Conservation (phyloP, 1,139 yeast genomes). For the Lodderomyces oxycetoniae region DNA sequence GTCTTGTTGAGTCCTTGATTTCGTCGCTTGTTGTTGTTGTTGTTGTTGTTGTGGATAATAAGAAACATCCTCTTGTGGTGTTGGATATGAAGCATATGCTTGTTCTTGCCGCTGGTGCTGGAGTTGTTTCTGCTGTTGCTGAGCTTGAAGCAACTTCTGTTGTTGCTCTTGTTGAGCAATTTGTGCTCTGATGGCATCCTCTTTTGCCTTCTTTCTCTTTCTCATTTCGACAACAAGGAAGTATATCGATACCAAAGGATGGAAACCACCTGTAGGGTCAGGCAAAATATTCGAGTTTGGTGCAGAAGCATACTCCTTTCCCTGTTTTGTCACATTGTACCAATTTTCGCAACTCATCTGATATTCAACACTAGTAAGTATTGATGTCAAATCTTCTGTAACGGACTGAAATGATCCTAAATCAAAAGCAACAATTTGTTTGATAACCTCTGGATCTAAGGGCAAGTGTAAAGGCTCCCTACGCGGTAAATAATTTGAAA, state of each 20-base stretch:
- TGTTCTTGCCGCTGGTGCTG: constrained; percentile 6
- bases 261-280: constrained; percentile 88
- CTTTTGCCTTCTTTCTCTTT: constrained; percentile 62
- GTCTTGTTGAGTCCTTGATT: constrained; percentile 10
- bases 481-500: constrained; percentile 68
- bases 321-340: constrained; percentile 45
- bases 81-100: constrained; percentile 8
- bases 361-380: constrained; percentile 67
- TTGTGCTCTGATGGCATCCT: constrained; percentile 34
- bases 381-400: constrained; percentile 48
- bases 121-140: constrained; percentile 8
- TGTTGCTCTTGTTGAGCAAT: constrained; percentile 19
- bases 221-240: constrained; percentile 80
- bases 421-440: constrained; percentile 75
- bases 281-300: constrained; percentile 40
- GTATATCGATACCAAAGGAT: constrained; percentile 84
- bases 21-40: constrained; percentile 11
- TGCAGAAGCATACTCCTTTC: constrained; percentile 40
- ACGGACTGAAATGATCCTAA: constrained; percentile 67
- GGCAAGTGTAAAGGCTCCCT: constrained; percentile 74
- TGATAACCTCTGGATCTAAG: constrained; percentile 63
- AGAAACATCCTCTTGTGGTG: constrained; percentile 4
- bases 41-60: constrained; percentile 5
- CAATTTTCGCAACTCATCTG: constrained; percentile 61
- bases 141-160: constrained; percentile 4